phyloP scores from a whole-genome alignment of 2,329 filamentous ascomycete species.

The Neofusicoccum parvum region DNA sequence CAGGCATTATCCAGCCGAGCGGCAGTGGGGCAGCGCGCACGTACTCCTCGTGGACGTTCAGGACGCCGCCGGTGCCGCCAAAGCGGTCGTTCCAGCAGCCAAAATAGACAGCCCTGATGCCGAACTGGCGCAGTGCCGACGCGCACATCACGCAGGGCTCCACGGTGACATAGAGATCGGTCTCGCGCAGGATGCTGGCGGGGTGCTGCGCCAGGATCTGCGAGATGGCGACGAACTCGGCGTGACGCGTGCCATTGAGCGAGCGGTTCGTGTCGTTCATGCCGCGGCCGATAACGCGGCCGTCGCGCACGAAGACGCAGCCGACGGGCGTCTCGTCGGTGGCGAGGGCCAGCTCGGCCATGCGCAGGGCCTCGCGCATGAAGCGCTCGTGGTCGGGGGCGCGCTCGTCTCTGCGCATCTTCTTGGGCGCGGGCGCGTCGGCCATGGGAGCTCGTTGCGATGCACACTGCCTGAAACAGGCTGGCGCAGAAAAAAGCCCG shows the following conservation, averaged over 20 bases:
- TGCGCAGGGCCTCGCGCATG: slow-evolving; percentile 83
- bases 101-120: slow-evolving; percentile 88
- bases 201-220: slow-evolving; percentile 66
- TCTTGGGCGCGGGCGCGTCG: slow-evolving; percentile 7
- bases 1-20: slow-evolving; percentile 24
- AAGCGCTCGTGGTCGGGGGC: slow-evolving; percentile 58
- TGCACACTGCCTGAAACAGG: not conserved
- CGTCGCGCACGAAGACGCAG: slow-evolving; percentile 85
- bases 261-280: slow-evolving; percentile 98
- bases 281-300: slow-evolving; percentile 78
- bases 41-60: slow-evolving; percentile 77
- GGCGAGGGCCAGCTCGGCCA: slow-evolving; percentile 83
- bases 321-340: slow-evolving; percentile 95
- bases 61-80: slow-evolving; percentile 90
- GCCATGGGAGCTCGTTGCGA: not conserved
- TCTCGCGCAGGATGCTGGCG: slow-evolving; percentile 69
- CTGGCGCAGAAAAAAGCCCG: slow-evolving; percentile 13
- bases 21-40: slow-evolving; percentile 27
- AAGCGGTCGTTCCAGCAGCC: slow-evolving; percentile 96
- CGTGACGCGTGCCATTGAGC: slow-evolving; percentile 85
- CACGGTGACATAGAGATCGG: slow-evolving; percentile 91
- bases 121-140: slow-evolving; percentile 83
- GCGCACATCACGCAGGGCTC: slow-evolving; percentile 99
- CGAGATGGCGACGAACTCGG: slow-evolving; percentile 87
- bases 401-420: not conserved